Conservation (phyloP, 768 basidiomycete genomes). For the Collybia sordida region DNA sequence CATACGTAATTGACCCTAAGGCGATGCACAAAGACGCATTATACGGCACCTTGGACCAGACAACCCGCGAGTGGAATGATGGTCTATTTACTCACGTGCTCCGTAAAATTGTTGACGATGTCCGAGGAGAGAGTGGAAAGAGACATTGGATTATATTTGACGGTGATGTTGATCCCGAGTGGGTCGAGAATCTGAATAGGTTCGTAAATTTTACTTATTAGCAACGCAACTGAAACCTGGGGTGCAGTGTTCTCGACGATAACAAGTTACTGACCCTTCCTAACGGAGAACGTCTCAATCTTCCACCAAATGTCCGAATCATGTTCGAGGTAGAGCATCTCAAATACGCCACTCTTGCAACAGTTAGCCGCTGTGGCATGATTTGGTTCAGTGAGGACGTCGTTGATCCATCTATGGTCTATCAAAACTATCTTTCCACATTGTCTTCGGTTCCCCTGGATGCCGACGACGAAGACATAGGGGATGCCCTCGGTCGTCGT, state of each 20-base stretch:
- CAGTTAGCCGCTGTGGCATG: slow-evolving; percentile 99
- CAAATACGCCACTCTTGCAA: slow-evolving; percentile 94
- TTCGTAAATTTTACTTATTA: slow-evolving; percentile 26
- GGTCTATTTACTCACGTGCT: slow-evolving; percentile 97
- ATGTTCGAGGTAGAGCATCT: slow-evolving; percentile 99
- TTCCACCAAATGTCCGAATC: slow-evolving; percentile 95
- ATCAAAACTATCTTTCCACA: slow-evolving; percentile 81
- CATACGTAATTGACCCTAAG: slow-evolving; percentile 98
- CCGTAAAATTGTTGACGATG: slow-evolving; percentile 97
- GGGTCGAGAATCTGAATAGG: slow-evolving; percentile 99
- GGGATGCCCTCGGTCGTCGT: slow-evolving; percentile 63
- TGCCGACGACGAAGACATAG: slow-evolving; percentile 82
- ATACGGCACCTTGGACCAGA: slow-evolving; percentile 95
- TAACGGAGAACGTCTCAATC: slow-evolving; percentile 95
- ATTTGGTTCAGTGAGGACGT: slow-evolving; percentile 99
- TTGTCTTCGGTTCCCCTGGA: slow-evolving; percentile 77
- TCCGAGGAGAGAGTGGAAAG: slow-evolving; percentile 94
- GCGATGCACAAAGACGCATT: slow-evolving; percentile 98
- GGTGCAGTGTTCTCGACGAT: slow-evolving; percentile 89
- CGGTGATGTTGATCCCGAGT: slow-evolving; percentile 99
- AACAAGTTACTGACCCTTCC: slow-evolving; percentile 97
- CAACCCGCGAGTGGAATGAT: slow-evolving; percentile 99
- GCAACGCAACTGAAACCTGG: slow-evolving; percentile 3
- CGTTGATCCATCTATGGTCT: slow-evolving; percentile 89
- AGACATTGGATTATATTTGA: slow-evolving; percentile 99